These are phyloP conservation scores for Clavariopsis aquatica DNA, from an alignment of 495 filamentous ascomycete genomes.

Conservation along the genomic window DNA sequence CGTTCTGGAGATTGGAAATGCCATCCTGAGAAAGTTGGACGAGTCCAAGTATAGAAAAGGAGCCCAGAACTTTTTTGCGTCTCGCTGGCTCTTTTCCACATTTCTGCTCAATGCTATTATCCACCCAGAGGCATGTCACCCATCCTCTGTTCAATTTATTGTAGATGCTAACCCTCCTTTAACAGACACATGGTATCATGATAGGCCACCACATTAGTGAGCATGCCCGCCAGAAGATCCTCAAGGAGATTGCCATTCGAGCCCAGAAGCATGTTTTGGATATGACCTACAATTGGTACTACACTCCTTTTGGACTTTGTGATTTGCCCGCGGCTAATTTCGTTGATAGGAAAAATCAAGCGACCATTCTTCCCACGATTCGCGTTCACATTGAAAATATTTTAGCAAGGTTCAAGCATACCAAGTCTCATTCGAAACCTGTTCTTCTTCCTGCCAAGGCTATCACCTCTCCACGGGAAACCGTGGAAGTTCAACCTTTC, in stretches of 20 bases:
- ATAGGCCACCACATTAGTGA: slow-evolving; percentile 88
- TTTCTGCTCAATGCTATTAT: slow-evolving; percentile 83
- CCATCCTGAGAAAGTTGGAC: slow-evolving; percentile 76
- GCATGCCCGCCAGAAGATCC: slow-evolving; percentile 82
- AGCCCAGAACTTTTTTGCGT: slow-evolving; percentile 76
- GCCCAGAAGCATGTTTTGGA: slow-evolving; percentile 73
- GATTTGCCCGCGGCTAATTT: slow-evolving; percentile 18
- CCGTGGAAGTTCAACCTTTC: slow-evolving; percentile 69
- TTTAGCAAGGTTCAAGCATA: slow-evolving; percentile 63
- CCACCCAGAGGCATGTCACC: slow-evolving; percentile 74
- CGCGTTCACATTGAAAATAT: slow-evolving; percentile 76
- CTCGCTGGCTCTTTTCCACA: slow-evolving; percentile 88
- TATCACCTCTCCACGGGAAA: slow-evolving; percentile 69
- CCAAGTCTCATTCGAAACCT: slow-evolving; percentile 55
- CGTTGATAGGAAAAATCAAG: slow-evolving; percentile 56
- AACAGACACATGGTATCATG: slow-evolving; percentile 79
- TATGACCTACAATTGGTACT: slow-evolving; percentile 55
- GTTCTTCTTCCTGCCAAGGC: slow-evolving; percentile 67
- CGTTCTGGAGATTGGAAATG: slow-evolving; percentile 76
- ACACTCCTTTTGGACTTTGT: slow-evolving; percentile 1
- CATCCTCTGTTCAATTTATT: background rate
- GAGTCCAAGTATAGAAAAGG: slow-evolving; percentile 68
- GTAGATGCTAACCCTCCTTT: slow-evolving; percentile 39
- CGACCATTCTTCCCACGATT: slow-evolving; percentile 65
- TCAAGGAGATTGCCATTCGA: slow-evolving; percentile 77